phyloP scores from a whole-genome alignment of 495 filamentous ascomycete genomes.

The Tuber calosporum region DNA sequence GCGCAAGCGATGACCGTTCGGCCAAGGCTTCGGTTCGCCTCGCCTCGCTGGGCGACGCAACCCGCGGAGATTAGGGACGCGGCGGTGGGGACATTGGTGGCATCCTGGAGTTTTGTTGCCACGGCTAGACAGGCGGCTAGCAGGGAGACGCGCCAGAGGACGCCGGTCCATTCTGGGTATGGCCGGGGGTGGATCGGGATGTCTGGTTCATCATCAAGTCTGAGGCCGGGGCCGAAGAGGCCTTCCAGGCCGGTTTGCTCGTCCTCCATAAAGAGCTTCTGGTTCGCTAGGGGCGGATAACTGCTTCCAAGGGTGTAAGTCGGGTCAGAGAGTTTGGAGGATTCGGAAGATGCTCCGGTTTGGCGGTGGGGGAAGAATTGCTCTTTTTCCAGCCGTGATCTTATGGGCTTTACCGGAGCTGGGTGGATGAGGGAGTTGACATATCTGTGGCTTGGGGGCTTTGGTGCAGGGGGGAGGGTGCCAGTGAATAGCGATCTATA shows the following conservation, averaged over 20 bases:
- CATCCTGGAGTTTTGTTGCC: neutral
- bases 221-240: constrained; percentile 16
- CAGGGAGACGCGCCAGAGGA: neutral
- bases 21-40: neutral
- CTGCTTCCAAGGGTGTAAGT: constrained; percentile 8
- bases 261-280: constrained; percentile 26
- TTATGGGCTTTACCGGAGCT: neutral
- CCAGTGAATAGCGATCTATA: constrained; percentile 21
- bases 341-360: neutral
- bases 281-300: constrained; percentile 27
- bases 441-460: constrained; percentile 9
- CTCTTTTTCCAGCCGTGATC: neutral
- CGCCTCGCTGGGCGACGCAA: neutral
- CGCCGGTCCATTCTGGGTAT: neutral
- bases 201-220: constrained; percentile 17
- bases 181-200: constrained; percentile 16
- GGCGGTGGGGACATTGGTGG: neutral
- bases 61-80: neutral
- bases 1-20: neutral
- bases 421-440: constrained; percentile 1
- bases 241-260: constrained; percentile 19
- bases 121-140: neutral
- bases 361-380: constrained; percentile 22
- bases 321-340: neutral
- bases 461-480: constrained; percentile 18